These are phyloP conservation scores for Diaporthe sp. DNA, from an alignment of 2,329 filamentous ascomycete genomes.

Conservation along the genomic window DNA sequence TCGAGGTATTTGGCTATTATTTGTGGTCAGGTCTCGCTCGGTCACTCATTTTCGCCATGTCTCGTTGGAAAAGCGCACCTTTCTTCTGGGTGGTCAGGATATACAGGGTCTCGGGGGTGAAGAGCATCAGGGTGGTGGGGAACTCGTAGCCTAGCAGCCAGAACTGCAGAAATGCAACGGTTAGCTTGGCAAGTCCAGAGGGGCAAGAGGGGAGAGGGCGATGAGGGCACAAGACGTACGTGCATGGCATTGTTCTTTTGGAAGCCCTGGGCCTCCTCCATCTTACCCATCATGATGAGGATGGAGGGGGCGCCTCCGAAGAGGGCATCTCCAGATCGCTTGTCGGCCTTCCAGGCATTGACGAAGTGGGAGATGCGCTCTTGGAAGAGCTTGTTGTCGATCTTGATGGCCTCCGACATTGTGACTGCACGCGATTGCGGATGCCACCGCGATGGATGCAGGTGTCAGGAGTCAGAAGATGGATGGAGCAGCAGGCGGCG, in stretches of 20 bases:
- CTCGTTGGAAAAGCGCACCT: slow-evolving; percentile 66
- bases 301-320: slow-evolving; percentile 92
- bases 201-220: neutral
- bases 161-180: slow-evolving; percentile 71
- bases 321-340: slow-evolving; percentile 85
- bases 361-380: slow-evolving; percentile 90
- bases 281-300: slow-evolving; percentile 93
- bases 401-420: slow-evolving; percentile 85
- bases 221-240: slow-evolving; percentile 63
- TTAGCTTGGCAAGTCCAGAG: slow-evolving; percentile 32
- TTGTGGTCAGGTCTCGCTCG: slow-evolving; percentile 50
- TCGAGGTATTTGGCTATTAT: slow-evolving; percentile 89
- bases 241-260: slow-evolving; percentile 98
- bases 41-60: neutral
- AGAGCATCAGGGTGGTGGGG: slow-evolving; percentile 92
- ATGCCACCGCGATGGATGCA: slow-evolving; percentile 34
- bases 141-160: slow-evolving; percentile 99
- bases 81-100: slow-evolving; percentile 98
- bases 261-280: slow-evolving; percentile 87
- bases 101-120: slow-evolving; percentile 90
- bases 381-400: slow-evolving; percentile 94
- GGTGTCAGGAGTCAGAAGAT: slow-evolving; percentile 39
- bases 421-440: slow-evolving; percentile 52
- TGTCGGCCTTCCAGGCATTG: slow-evolving; percentile 96
- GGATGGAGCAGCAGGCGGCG: slow-evolving; percentile 38